Evolutionary conservation across 768 basidiomycete genomes (phyloP).

Genomic region (Daedaleopsis sinensis): DNA sequence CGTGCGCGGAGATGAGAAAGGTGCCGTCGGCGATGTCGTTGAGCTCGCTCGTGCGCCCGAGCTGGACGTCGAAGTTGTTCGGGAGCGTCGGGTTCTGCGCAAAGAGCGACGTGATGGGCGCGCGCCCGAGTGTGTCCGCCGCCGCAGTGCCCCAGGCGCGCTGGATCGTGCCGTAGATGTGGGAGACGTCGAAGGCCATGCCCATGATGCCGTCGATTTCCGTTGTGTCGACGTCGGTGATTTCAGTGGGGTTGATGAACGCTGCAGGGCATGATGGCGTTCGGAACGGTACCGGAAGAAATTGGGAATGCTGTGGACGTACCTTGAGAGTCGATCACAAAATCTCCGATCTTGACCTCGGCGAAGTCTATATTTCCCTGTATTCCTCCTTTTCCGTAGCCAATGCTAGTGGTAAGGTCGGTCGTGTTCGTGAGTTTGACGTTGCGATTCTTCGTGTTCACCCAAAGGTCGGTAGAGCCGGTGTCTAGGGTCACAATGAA

Average conservation of each 20-base stretch:
- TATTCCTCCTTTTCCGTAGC: slow-evolving; percentile 44
- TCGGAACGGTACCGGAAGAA: slow-evolving; percentile 41
- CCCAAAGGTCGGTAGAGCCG: slow-evolving; percentile 39
- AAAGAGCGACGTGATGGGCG: slow-evolving; percentile 30
- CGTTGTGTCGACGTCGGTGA: slow-evolving; percentile 61
- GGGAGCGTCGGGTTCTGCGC: slow-evolving; percentile 24
- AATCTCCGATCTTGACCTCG: slow-evolving; percentile 39
- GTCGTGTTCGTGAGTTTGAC: slow-evolving; percentile 35
- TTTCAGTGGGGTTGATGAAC: slow-evolving; percentile 41
- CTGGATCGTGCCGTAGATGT: slow-evolving; percentile 48
- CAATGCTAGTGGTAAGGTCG: slow-evolving; percentile 32
- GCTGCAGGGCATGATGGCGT: slow-evolving; percentile 47
- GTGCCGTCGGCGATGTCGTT: slow-evolving; percentile 27
- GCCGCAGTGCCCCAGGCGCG: slow-evolving; percentile 16
- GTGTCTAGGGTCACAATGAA: slow-evolving; percentile 37
- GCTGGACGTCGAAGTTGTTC: slow-evolving; percentile 30
- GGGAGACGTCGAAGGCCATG: slow-evolving; percentile 79
- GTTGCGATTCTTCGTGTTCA: slow-evolving; percentile 17
- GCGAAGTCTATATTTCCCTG: slow-evolving; percentile 40
- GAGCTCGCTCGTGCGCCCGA: slow-evolving; percentile 26
- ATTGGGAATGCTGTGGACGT: slow-evolving; percentile 65
- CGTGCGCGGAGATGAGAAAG: slow-evolving; percentile 33
- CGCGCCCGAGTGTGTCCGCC: slow-evolving; percentile 13
- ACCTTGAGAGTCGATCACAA: slow-evolving; percentile 58
- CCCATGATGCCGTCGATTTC: slow-evolving; percentile 73